These are phyloP conservation scores for Rauvolfia tetraphylla DNA, from an alignment of 257 asterid species.

Conservation along the genomic window DNA sequence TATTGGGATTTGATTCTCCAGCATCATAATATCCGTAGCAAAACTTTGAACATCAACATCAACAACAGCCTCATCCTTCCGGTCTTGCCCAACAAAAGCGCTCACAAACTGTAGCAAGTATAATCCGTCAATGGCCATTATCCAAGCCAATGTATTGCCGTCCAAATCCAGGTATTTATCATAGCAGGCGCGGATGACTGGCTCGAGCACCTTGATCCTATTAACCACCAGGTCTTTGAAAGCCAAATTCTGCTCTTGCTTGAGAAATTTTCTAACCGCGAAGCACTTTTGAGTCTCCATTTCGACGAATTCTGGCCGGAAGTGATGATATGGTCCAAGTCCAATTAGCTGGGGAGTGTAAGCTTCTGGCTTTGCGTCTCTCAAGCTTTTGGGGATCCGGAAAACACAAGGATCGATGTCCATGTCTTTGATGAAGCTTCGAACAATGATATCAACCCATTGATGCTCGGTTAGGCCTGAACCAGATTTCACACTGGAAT, in stretches of 20 bases:
- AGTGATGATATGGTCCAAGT: conserved; percentile 42
- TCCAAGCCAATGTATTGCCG: no score
- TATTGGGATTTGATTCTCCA: conserved; percentile 48
- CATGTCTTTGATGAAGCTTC: neutral
- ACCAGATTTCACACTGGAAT: no score
- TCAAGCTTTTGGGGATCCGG: conserved; percentile 21
- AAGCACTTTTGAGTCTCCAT: conserved; percentile 29
- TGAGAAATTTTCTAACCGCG: conserved; percentile 11
- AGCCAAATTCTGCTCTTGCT: neutral
- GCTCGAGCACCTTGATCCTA: conserved; percentile 21
- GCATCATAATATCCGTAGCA: no score
- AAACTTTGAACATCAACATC: no score
- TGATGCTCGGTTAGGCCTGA: neutral
- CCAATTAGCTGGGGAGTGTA: conserved; percentile 36
- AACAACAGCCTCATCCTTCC: no score
- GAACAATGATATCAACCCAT: neutral
- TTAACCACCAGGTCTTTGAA: conserved; percentile 1
- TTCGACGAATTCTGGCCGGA: conserved; percentile 27
- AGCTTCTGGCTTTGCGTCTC: conserved; percentile 31
- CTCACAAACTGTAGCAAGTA: no score
- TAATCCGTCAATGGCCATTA: no score
- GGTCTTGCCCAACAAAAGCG: no score
- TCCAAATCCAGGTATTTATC: no score
- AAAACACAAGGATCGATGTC: conserved; percentile 16
- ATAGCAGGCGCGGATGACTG: conserved; percentile 26